phyloP scores from a whole-genome alignment of 2,329 filamentous ascomycete species.

The Periconia sp. region DNA sequence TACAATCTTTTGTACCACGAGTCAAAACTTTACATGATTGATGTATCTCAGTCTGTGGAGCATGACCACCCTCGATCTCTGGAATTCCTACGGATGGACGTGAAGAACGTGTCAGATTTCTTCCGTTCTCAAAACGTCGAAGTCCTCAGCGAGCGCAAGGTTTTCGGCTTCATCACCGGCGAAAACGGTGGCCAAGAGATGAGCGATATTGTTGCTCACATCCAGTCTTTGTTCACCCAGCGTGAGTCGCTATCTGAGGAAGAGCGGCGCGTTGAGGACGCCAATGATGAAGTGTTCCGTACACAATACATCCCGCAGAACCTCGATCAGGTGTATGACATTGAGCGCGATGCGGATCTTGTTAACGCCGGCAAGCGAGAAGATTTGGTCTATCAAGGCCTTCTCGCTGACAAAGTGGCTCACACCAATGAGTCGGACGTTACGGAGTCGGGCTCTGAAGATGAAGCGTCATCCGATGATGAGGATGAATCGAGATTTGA shows the following conservation, averaged over 20 bases:
- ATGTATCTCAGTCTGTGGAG: constrained; percentile 96
- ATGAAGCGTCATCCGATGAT: constrained; percentile 20
- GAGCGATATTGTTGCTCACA: constrained; percentile 59
- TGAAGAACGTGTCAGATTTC: constrained; percentile 95
- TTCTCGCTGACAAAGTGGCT: constrained; percentile 68
- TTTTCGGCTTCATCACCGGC: constrained; percentile 81
- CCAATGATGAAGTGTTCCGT: constrained; percentile 90
- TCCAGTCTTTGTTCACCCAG: constrained; percentile 69
- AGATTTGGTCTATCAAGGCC: constrained; percentile 80
- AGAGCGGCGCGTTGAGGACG: constrained; percentile 62
- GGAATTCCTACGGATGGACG: constrained; percentile 96
- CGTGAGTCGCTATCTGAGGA: constrained; percentile 53
- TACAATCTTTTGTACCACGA: constrained; percentile 96
- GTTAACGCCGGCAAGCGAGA: constrained; percentile 72
- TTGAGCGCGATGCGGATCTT: constrained; percentile 84
- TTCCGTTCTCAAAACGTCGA: constrained; percentile 86
- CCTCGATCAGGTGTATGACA: constrained; percentile 92
- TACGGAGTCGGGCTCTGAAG: constrained; percentile 18
- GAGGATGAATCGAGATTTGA: constrained; percentile 38
- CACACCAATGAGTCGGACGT: constrained; percentile 52
- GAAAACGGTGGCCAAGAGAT: constrained; percentile 62
- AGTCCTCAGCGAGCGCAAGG: constrained; percentile 72
- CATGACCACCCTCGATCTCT: constrained; percentile 90
- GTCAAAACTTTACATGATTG: constrained; percentile 84
- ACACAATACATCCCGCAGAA: constrained; percentile 97